A percentile compares a stretch with the other conserved stretches of the same genome.
These are phyloP conservation scores for Glycine soja DNA, from an alignment of 306 rosid genomes.

Conservation along the genomic window DNA sequence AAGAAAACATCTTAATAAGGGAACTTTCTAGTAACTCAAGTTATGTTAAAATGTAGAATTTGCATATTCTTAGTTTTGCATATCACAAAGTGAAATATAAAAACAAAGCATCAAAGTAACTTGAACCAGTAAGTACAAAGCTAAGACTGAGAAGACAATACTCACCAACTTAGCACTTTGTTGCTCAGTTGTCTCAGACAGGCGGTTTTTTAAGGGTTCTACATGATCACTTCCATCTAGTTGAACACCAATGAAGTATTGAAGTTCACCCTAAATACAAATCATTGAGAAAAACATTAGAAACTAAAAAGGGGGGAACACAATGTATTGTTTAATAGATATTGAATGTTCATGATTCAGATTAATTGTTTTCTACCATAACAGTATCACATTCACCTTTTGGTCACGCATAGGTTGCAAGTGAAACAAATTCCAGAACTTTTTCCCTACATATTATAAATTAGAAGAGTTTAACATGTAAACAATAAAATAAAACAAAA, in stretches of 20 bases:
- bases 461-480: constrained; percentile 17
- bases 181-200: constrained; percentile 69
- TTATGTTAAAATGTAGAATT: neutral
- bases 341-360: constrained; percentile 20
- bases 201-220: constrained; percentile 70
- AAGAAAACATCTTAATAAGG: constrained; percentile 1
- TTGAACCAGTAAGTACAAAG: neutral
- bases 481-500: constrained; percentile 13
- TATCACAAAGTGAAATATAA: constrained; percentile 19
- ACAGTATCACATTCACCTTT: constrained; percentile 61
- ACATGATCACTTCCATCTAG: constrained; percentile 91
- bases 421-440: constrained; percentile 94
- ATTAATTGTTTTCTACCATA: constrained; percentile 5
- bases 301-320: constrained; percentile 16
- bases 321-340: constrained; percentile 7
- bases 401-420: constrained; percentile 97
- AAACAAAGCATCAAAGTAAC: constrained; percentile 16
- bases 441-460: constrained; percentile 72
- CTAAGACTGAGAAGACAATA: constrained; percentile 22
- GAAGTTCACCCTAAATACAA: constrained; percentile 83
- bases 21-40: neutral
- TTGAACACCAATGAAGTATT: constrained; percentile 96
- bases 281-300: constrained; percentile 23
- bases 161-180: constrained; percentile 77
- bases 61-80: constrained; percentile 10